Evolutionary conservation across 257 asterid species (phyloP).

Genomic region (Plantago ovata): DNA sequence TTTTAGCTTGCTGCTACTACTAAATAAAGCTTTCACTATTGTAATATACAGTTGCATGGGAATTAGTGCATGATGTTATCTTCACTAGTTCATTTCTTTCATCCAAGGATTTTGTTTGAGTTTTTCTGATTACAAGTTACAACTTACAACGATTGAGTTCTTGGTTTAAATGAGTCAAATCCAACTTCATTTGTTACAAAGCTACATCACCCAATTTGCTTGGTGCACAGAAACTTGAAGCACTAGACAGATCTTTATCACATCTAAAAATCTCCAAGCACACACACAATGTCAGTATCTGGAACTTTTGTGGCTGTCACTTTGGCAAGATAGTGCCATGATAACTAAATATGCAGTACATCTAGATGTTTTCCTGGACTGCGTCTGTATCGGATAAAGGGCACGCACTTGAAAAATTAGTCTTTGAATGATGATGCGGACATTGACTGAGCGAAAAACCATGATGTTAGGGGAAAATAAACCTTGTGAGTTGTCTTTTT

Average conservation of each 20-base stretch:
- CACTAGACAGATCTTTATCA: too few relatives aligned
- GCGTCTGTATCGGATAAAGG: not conserved
- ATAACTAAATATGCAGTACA: not conserved
- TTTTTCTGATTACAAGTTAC: not conserved
- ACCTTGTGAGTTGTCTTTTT: not conserved
- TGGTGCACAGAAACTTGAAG: too few relatives aligned
- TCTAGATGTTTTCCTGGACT: not conserved
- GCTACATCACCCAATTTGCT: too few relatives aligned
- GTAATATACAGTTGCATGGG: not conserved
- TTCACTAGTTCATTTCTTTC: not conserved
- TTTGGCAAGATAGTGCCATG: conserved; percentile 21
- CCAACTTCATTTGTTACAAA: too few relatives aligned
- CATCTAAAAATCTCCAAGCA: too few relatives aligned
- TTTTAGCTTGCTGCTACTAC: conserved; percentile 12
- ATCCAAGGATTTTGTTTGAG: not conserved
- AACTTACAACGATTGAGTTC: too few relatives aligned
- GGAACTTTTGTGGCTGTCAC: conserved; percentile 2
- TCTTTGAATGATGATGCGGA: conserved; percentile 6
- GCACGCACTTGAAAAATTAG: conserved; percentile 10
- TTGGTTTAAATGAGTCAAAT: too few relatives aligned
- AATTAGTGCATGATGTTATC: not conserved
- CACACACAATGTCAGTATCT: not conserved
- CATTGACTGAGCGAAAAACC: conserved; percentile 3
- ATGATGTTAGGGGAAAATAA: not conserved
- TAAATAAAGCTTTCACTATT: conserved; percentile 13